These are phyloP conservation scores for Arabidopsis lyrata DNA, from an alignment of 441 rosid species.

Conservation along the genomic window DNA sequence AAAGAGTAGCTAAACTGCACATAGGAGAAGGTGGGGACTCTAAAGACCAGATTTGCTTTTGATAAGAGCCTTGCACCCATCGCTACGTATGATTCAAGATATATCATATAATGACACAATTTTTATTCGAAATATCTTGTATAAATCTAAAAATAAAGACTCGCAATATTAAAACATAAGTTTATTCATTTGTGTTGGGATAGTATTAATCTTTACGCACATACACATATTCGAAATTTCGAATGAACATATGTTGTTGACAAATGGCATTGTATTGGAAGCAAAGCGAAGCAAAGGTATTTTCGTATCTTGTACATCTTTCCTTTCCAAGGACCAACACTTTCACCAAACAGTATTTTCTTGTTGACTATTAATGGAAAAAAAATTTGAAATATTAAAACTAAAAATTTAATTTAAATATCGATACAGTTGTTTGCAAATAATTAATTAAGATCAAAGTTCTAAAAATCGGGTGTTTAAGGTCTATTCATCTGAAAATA, in stretches of 20 bases:
- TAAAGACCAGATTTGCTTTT: conserved; percentile 27
- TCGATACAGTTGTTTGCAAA: no score
- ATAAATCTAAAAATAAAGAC: neutral
- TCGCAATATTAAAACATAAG: neutral
- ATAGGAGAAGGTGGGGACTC: conserved; percentile 46
- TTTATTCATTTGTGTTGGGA: conserved; percentile 26
- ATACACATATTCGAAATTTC: neutral
- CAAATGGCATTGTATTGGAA: conserved; percentile 58
- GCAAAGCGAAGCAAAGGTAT: conserved; percentile 52
- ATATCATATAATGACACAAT: neutral
- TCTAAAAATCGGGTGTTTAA: no score
- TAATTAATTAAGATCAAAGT: no score
- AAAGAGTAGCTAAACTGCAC: conserved; percentile 23
- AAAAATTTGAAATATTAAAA: neutral
- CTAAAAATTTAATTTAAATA: no score
- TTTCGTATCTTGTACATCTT: conserved; percentile 41
- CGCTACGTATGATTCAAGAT: conserved; percentile 56
- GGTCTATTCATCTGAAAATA: no score
- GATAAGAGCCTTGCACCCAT: conserved; percentile 78
- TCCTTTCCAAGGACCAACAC: conserved; percentile 27
- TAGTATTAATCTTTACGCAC: neutral
- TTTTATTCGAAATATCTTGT: conserved; percentile 8
- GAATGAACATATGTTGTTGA: conserved; percentile 18
- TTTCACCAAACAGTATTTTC: conserved; percentile 3
- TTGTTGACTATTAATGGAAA: neutral